Conservation (phyloP, 495 filamentous ascomycete genomes). For the Amphirosellinia nigrospora region DNA sequence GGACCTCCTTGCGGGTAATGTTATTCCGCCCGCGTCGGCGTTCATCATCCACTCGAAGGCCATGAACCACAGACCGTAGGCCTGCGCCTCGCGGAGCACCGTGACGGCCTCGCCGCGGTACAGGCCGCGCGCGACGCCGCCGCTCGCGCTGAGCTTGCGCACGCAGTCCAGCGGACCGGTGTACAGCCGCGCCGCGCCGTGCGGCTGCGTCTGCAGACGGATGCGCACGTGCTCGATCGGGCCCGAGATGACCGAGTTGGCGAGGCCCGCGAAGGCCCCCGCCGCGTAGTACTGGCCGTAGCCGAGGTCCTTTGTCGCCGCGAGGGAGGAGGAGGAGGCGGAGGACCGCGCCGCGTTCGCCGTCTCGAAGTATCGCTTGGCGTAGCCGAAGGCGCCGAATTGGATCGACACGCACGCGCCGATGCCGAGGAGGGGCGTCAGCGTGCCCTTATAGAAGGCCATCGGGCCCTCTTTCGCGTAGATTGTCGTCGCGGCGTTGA, state of each 20-base stretch:
- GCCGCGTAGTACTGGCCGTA: constrained; percentile 89
- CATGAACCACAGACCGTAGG: constrained; percentile 95
- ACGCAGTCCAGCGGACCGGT: constrained; percentile 88
- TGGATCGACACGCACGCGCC: constrained; percentile 97
- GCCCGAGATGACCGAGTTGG: constrained; percentile 85
- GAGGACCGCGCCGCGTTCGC: constrained; percentile 59
- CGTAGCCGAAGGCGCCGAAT: constrained; percentile 96
- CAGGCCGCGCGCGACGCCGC: constrained; percentile 70
- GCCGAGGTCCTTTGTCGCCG: constrained; percentile 54
- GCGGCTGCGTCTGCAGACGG: constrained; percentile 95
- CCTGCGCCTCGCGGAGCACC: constrained; percentile 85
- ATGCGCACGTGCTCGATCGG: constrained; percentile 99
- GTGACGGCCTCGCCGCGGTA: constrained; percentile 91
- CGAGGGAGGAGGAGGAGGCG: constrained; percentile 33
- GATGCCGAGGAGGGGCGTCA: constrained; percentile 95
- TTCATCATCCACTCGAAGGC: constrained; percentile 98
- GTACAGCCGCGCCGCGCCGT: constrained; percentile 80
- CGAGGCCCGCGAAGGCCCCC: constrained; percentile 89
- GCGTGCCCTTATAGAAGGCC: constrained; percentile 97
- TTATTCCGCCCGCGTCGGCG: constrained; percentile 76
- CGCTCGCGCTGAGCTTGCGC: constrained; percentile 71
- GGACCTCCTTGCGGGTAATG: constrained; percentile 75
- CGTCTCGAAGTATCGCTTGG: constrained; percentile 82
- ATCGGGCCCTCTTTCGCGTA: constrained; percentile 84
- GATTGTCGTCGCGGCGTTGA: constrained; percentile 82